These are phyloP conservation scores for Bothriochloa decipiens DNA, from an alignment of 176 grass and related monocot species.

Conservation along the genomic window DNA sequence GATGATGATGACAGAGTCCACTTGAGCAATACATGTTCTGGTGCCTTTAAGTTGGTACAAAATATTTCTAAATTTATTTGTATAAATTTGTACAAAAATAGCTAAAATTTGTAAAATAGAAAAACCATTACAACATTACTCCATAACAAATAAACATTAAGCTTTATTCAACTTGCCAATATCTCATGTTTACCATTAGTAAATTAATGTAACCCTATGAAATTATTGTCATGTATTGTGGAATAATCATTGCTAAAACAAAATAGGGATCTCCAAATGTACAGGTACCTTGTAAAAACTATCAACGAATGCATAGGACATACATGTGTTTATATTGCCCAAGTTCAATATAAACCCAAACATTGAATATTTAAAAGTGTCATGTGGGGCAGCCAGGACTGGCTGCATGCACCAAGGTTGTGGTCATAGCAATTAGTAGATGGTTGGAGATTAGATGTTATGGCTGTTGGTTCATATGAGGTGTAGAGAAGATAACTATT, in stretches of 20 bases:
- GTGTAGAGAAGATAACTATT: too few relatives aligned
- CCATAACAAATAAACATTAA: neutral
- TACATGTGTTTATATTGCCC: neutral
- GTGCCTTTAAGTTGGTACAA: neutral
- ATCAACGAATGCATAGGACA: neutral
- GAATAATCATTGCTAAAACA: neutral
- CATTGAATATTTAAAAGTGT: neutral
- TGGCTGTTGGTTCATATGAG: too few relatives aligned
- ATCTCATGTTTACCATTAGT: neutral
- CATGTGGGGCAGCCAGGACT: too few relatives aligned
- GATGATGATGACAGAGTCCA: neutral
- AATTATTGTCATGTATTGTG: neutral
- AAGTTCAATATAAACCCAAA: neutral
- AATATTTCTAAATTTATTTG: neutral
- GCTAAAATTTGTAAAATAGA: neutral
- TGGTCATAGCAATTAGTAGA: too few relatives aligned
- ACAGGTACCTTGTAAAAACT: neutral
- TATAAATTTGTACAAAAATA: neutral
- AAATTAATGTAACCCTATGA: neutral
- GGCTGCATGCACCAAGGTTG: too few relatives aligned
- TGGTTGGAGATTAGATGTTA: too few relatives aligned
- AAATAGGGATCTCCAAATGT: neutral
- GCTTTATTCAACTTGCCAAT: neutral
- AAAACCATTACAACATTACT: neutral
- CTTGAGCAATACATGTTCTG: constrained; percentile 1